Conservation (phyloP, 768 basidiomycete species). For the Pisolithus microcarpus region DNA sequence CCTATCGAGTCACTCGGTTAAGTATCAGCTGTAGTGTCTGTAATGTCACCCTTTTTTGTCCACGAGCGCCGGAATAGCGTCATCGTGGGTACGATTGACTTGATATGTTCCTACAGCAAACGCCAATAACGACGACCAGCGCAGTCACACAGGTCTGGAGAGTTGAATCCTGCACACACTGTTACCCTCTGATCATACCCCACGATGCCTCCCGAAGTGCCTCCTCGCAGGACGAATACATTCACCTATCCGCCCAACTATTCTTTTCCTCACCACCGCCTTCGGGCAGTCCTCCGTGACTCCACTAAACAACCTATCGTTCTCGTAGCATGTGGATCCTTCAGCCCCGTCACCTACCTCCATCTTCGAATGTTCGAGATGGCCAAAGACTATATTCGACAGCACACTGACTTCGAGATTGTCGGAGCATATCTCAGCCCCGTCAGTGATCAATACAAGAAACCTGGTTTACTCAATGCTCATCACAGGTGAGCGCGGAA, state of each 20-base stretch:
- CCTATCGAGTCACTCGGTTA: no score
- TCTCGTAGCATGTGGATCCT: constrained; percentile 94
- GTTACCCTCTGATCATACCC: constrained; percentile 1
- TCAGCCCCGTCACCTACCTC: constrained; percentile 96
- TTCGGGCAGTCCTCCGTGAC: constrained; percentile 50
- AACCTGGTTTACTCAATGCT: constrained; percentile 85
- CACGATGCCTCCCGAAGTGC: constrained; percentile 21
- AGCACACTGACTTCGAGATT: constrained; percentile 90
- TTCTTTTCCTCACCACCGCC: constrained; percentile 59
- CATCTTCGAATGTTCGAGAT: constrained; percentile 99
- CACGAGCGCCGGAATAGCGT: background rate
- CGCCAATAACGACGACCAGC: background rate
- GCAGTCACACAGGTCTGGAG: background rate
- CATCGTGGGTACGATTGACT: constrained; percentile 2
- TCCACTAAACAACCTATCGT: constrained; percentile 77
- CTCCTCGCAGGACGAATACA: constrained; percentile 12
- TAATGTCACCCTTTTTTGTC: no score
- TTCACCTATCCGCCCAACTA: constrained; percentile 67
- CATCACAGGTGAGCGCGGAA: constrained; percentile 68
- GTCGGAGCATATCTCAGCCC: constrained; percentile 95
- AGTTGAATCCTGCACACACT: constrained; percentile 1
- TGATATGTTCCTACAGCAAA: constrained; percentile 5
- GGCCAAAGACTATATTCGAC: constrained; percentile 93
- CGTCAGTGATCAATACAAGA: constrained; percentile 95
- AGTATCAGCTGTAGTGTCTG: no score